phyloP scores from a whole-genome alignment of 495 filamentous ascomycete genomes.

The Penicillium alfredii region DNA sequence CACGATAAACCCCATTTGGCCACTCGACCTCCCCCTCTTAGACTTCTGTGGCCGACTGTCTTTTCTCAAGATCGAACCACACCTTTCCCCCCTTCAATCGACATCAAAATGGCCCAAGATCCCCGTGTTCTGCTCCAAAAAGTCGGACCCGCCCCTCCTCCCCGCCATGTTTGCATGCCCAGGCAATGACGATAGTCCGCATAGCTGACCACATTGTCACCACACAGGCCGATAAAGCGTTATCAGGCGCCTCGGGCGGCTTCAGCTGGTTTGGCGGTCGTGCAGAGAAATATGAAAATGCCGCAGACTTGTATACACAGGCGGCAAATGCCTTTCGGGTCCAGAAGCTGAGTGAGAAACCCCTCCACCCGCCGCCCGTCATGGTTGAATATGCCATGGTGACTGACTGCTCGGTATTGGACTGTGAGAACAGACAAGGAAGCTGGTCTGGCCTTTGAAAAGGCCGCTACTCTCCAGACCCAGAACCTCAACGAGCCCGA shows the following conservation, averaged over 20 bases:
- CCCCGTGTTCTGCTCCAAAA: conserved; percentile 54
- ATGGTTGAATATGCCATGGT: background rate
- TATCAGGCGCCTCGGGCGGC: conserved; percentile 61
- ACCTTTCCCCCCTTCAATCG: background rate
- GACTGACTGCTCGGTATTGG: background rate
- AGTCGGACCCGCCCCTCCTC: conserved; percentile 32
- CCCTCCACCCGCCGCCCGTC: conserved; percentile 5
- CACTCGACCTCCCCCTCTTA: conserved; percentile 7
- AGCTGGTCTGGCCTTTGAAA: conserved; percentile 74
- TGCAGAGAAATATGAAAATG: conserved; percentile 78
- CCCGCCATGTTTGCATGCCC: conserved; percentile 10
- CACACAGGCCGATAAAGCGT: conserved; percentile 71
- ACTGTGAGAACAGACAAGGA: conserved; percentile 54
- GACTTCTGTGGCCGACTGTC: conserved; percentile 1
- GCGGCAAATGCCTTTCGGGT: conserved; percentile 78
- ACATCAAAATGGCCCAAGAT: conserved; percentile 41
- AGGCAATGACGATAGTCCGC: conserved; percentile 21
- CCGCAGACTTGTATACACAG: conserved; percentile 72
- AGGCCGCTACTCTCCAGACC: conserved; percentile 67
- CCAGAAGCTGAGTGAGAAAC: conserved; percentile 57
- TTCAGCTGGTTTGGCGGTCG: conserved; percentile 72
- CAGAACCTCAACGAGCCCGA: conserved; percentile 79
- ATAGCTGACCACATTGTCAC: conserved; percentile 25
- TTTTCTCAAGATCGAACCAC: conserved; percentile 1
- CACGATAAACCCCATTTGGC: conserved; percentile 7